Conservation (phyloP, 2,329 filamentous ascomycete genomes). For the Fusarium sarcochroum region DNA sequence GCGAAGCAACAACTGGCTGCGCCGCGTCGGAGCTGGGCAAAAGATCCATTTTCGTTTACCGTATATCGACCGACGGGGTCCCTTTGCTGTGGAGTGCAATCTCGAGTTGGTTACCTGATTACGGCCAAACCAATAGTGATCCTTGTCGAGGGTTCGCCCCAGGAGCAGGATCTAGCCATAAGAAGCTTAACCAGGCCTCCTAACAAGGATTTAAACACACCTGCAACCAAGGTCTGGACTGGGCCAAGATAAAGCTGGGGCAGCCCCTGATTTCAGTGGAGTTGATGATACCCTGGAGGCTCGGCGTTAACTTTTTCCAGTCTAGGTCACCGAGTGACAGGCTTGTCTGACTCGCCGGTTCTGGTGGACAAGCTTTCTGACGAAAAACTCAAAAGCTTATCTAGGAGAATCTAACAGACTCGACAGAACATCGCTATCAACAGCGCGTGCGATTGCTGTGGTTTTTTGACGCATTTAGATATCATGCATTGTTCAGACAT, state of each 20-base stretch:
- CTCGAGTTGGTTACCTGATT: slow-evolving; percentile 16
- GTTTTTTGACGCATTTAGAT: no score
- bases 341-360: not conserved
- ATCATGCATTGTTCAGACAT: no score
- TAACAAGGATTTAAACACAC: not conserved
- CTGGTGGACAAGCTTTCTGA: not conserved
- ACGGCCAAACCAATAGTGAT: slow-evolving; percentile 8
- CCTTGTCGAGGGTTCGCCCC: not conserved
- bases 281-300: not conserved
- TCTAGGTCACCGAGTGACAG: not conserved
- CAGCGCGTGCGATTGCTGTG: no score
- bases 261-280: slow-evolving; percentile 16
- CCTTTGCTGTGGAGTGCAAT: slow-evolving; percentile 21
- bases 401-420: no score
- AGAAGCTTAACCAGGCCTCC: slow-evolving; percentile 4
- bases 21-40: not conserved
- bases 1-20: slow-evolving; percentile 5
- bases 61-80: slow-evolving; percentile 16
- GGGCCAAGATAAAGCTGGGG: not conserved
- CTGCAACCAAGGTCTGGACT: not conserved
- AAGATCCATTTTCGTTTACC: slow-evolving; percentile 39
- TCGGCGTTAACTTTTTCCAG: not conserved
- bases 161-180: not conserved
- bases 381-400: not conserved
- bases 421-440: not conserved